A percentile compares a stretch with the other conserved stretches of the same genome.
Conservation (phyloP, 2,329 filamentous ascomycete species). For the Akanthomyces dipterigenus region DNA sequence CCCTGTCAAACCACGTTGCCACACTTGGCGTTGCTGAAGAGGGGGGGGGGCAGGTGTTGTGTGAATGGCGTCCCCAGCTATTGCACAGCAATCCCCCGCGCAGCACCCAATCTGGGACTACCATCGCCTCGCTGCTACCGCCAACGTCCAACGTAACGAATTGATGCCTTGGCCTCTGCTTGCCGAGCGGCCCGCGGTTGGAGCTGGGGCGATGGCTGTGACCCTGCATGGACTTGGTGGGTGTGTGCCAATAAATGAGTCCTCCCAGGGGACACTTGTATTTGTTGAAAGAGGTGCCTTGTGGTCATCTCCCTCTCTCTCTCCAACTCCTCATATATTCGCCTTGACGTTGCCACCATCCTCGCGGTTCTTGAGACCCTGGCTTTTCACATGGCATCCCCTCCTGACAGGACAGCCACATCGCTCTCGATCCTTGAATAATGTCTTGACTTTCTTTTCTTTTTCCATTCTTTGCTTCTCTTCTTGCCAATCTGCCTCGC, state of each 20-base stretch:
- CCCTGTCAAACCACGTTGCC: neutral
- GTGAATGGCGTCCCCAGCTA: neutral
- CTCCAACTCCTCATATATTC: neutral
- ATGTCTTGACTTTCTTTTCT: neutral
- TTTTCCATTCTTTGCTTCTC: neutral
- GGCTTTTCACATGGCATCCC: neutral
- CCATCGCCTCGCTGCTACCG: neutral
- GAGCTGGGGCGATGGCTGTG: neutral
- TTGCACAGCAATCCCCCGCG: neutral
- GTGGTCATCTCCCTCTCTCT: neutral
- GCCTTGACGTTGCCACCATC: too few species aligned
- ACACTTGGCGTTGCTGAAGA: neutral
- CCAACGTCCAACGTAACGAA: too few species aligned
- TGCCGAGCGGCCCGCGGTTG: neutral
- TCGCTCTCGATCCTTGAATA: neutral
- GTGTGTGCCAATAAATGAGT: neutral
- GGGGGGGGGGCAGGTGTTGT: neutral
- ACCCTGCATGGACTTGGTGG: neutral
- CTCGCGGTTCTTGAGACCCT: neutral
- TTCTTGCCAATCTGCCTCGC: neutral
- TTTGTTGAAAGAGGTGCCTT: neutral
- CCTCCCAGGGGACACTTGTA: neutral
- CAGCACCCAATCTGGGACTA: neutral
- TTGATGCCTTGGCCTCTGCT: neutral
- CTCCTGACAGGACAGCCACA: neutral